Percentiles rank a stretch among this genome's conserved stretches.
phyloP scores from a whole-genome alignment of 441 rosid species.

The Omphalea diandra region DNA sequence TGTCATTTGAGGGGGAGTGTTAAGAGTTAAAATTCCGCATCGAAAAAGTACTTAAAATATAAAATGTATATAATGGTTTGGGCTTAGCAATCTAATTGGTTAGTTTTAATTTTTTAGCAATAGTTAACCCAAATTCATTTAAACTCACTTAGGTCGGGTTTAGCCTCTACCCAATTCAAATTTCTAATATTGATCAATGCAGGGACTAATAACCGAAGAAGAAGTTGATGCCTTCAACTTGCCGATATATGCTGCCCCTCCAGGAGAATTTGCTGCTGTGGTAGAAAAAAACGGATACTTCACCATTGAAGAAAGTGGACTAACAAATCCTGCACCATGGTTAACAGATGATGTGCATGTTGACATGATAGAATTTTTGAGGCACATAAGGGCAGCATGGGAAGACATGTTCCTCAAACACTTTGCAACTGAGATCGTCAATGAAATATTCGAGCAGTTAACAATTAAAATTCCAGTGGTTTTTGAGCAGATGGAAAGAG shows the following conservation, averaged over 20 bases:
- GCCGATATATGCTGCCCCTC: conserved; percentile 39
- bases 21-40: too few species aligned
- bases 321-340: conserved; percentile 29
- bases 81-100: too few species aligned
- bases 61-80: too few species aligned
- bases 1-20: too few species aligned
- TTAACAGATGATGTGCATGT: conserved; percentile 22
- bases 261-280: conserved; percentile 27
- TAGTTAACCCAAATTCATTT: too few species aligned
- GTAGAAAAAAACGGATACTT: conserved; percentile 36
- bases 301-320: conserved; percentile 32
- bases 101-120: too few species aligned
- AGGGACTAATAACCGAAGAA: conserved; percentile 42
- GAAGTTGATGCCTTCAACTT: conserved; percentile 44
- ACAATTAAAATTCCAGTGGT: conserved; percentile 19
- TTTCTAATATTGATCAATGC: not conserved
- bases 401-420: conserved; percentile 40
- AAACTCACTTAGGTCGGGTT: too few species aligned
- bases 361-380: conserved; percentile 22
- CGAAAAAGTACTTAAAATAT: too few species aligned
- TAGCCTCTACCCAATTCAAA: too few species aligned
- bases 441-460: conserved; percentile 32
- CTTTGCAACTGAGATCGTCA: conserved; percentile 21
- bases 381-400: conserved; percentile 41
- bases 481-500: conserved; percentile 29